Evolutionary conservation across 75 land plant species (phyloP).

Genomic region (Selaginella tamariscina): DNA sequence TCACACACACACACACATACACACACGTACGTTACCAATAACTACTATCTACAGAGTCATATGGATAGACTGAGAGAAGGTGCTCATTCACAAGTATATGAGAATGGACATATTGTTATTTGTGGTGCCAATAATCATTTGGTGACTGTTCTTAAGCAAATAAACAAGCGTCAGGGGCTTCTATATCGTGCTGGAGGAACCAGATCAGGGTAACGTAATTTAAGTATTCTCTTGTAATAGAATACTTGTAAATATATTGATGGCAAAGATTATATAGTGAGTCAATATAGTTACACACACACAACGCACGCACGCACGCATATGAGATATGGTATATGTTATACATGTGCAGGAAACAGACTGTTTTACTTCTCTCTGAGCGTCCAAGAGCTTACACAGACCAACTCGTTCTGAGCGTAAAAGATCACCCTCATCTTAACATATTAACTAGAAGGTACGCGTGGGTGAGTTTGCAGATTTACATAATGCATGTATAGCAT

Average conservation of each 20-base stretch:
- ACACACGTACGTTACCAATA: not conserved
- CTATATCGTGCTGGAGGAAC: constrained; percentile 62
- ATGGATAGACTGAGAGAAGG: constrained; percentile 82
- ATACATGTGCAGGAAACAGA: constrained; percentile 47
- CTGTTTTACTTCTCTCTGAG: constrained; percentile 73
- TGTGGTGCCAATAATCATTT: constrained; percentile 86
- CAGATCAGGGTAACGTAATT: constrained; percentile 42
- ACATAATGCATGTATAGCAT: not conserved
- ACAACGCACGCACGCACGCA: no score
- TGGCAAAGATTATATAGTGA: no score
- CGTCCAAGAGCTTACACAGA: constrained; percentile 72
- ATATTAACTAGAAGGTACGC: constrained; percentile 61
- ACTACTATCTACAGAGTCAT: constrained; percentile 35
- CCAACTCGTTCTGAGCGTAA: constrained; percentile 47
- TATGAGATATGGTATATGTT: no score
- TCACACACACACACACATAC: not conserved
- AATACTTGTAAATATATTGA: no score
- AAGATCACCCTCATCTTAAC: constrained; percentile 64
- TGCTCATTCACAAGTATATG: constrained; percentile 73
- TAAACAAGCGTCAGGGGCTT: constrained; percentile 72
- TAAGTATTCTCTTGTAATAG: not conserved
- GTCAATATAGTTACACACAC: no score
- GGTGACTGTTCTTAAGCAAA: constrained; percentile 61
- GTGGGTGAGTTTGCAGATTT: not conserved
- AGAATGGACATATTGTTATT: constrained; percentile 65